These are phyloP conservation scores for Rhizopus delemar DNA, from an alignment of 371 early-diverging fungal genomes.

Conservation along the genomic window DNA sequence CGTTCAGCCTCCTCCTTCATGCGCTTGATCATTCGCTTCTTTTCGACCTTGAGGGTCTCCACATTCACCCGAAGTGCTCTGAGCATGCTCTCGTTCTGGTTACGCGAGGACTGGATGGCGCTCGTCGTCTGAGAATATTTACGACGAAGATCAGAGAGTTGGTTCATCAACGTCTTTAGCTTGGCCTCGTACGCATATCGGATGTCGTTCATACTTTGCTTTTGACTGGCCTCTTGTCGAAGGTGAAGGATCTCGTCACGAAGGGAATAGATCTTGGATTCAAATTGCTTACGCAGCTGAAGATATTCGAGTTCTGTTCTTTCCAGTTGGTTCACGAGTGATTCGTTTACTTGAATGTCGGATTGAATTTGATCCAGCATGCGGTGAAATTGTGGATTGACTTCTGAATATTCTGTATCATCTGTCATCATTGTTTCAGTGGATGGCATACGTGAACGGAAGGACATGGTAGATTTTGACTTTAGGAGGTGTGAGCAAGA, in stretches of 20 bases:
- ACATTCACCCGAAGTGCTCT: constrained; percentile 54
- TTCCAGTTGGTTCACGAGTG: constrained; percentile 56
- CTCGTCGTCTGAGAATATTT: constrained; percentile 60
- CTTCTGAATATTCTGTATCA: constrained; percentile 13
- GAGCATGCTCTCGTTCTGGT: constrained; percentile 54
- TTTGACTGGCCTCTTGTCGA: not conserved
- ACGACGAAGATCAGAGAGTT: constrained; percentile 62
- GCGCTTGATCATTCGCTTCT: constrained; percentile 75
- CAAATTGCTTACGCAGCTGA: constrained; percentile 65
- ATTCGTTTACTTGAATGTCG: constrained; percentile 69
- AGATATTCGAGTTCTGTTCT: constrained; percentile 55
- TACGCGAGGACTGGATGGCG: constrained; percentile 55
- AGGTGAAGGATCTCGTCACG: constrained; percentile 52
- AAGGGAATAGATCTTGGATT: constrained; percentile 61
- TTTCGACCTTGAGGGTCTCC: constrained; percentile 71
- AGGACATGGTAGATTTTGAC: constrained; percentile 1
- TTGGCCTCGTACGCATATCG: constrained; percentile 66
- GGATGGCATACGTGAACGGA: constrained; percentile 20
- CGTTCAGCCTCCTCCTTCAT: constrained; percentile 75
- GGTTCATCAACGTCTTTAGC: constrained; percentile 63
- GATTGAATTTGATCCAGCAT: constrained; percentile 64
- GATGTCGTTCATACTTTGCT: constrained; percentile 27
- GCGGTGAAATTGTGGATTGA: constrained; percentile 40
- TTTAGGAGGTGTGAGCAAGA: not conserved
- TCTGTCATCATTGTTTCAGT: constrained; percentile 14